Conservation (phyloP, 2,329 filamentous ascomycete genomes). For the Penicillium sp. region DNA sequence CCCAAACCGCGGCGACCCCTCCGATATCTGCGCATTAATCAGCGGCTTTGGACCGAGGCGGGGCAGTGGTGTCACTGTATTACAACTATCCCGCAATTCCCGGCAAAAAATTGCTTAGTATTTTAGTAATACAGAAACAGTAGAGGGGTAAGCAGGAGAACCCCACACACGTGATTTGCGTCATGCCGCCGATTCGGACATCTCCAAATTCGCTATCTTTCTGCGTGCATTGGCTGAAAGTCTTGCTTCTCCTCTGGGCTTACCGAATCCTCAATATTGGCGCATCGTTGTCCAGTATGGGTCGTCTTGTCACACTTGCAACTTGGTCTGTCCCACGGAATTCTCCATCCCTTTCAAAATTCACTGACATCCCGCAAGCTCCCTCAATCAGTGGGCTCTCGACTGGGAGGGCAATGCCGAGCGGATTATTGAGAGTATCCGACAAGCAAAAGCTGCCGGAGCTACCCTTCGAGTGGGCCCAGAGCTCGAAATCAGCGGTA, state of each 20-base stretch:
- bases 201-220: conserved; percentile 21
- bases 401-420: conserved; percentile 68
- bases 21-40: conserved; percentile 24
- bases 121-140: conserved; percentile 19
- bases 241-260: not conserved
- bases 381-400: conserved; percentile 57
- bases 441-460: conserved; percentile 62
- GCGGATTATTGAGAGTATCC: conserved; percentile 68
- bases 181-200: conserved; percentile 20
- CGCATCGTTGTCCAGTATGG: conserved; percentile 33
- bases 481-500: conserved; percentile 60
- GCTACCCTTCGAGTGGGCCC: conserved; percentile 67
- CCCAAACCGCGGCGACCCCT: conserved; percentile 6
- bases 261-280: conserved; percentile 10
- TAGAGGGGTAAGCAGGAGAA: conserved; percentile 25
- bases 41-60: conserved; percentile 15
- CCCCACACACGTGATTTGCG: conserved; percentile 35
- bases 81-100: conserved; percentile 7
- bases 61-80: not conserved
- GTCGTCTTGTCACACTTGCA: conserved; percentile 49
- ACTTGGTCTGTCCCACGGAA: conserved; percentile 41
- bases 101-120: not conserved
- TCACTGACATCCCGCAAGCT: conserved; percentile 28
- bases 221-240: not conserved
- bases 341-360: not conserved